These are phyloP conservation scores for Fusarium bactridioides DNA, from an alignment of 2,329 filamentous ascomycete species.

Conservation along the genomic window DNA sequence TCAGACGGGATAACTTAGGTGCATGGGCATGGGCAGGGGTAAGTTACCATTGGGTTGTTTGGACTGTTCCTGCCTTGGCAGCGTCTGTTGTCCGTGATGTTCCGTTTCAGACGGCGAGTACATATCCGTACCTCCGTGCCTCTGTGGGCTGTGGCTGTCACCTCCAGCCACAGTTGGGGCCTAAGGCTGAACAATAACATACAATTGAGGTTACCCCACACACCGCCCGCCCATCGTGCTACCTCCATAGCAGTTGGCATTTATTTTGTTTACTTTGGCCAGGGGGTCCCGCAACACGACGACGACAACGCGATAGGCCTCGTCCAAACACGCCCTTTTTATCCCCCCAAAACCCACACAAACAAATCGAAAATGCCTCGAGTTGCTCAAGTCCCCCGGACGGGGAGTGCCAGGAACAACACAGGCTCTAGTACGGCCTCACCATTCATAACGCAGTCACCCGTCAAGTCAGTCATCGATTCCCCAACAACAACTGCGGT, in stretches of 20 bases:
- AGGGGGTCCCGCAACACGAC: constrained; percentile 39
- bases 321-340: constrained; percentile 27
- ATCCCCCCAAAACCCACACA: constrained; percentile 28
- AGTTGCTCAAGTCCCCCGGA: constrained; percentile 63
- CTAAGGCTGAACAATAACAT: constrained; percentile 24
- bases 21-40: constrained; percentile 6
- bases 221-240: background rate
- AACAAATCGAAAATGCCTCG: constrained; percentile 59
- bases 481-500: constrained; percentile 3
- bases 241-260: constrained; percentile 7
- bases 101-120: constrained; percentile 26
- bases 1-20: background rate
- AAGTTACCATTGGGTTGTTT: background rate
- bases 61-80: constrained; percentile 17
- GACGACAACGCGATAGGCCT: constrained; percentile 40
- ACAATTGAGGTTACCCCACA: constrained; percentile 27
- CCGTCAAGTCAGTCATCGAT: constrained; percentile 58
- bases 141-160: background rate
- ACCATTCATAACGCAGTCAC: constrained; percentile 65
- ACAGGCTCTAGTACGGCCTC: constrained; percentile 58
- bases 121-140: background rate
- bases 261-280: constrained; percentile 46
- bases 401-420: constrained; percentile 56
- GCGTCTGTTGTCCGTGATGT: background rate
- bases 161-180: constrained; percentile 22